Evolutionary conservation across 331 rosid genomes (phyloP).

Genomic region (Pyrus hybrid): DNA sequence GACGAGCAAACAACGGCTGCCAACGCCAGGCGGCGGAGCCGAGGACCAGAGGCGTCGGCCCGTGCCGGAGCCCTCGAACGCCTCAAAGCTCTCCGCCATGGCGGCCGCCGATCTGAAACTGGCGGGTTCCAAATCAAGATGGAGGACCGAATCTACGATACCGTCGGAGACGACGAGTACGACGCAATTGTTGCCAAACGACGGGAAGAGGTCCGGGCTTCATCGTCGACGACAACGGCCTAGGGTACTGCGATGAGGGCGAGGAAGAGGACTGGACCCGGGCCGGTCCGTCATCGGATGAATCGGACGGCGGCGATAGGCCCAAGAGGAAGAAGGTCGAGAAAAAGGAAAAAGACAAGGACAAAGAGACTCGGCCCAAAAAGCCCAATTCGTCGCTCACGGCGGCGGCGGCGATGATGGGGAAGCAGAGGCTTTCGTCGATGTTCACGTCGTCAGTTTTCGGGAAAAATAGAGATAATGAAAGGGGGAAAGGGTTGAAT

Average conservation of each 20-base stretch:
- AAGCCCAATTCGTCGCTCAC: constrained; percentile 57
- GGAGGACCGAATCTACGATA: constrained; percentile 66
- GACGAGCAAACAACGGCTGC: constrained; percentile 38
- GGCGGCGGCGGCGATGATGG: constrained; percentile 90
- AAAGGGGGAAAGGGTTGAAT: constrained; percentile 36
- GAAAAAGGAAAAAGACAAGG: constrained; percentile 27
- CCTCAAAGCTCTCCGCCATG: constrained; percentile 50
- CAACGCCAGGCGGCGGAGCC: constrained; percentile 37
- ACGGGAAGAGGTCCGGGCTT: constrained; percentile 61
- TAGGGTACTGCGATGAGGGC: constrained; percentile 83
- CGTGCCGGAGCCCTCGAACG: constrained; percentile 65
- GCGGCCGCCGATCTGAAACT: constrained; percentile 57
- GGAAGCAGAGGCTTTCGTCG: constrained; percentile 67
- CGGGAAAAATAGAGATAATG: constrained; percentile 47
- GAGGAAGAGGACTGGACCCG: constrained; percentile 97
- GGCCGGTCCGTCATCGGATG: constrained; percentile 54
- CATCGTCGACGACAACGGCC: constrained; percentile 78
- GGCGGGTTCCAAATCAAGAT: constrained; percentile 57
- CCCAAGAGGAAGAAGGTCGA: constrained; percentile 54
- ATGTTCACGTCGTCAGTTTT: constrained; percentile 79
- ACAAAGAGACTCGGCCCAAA: constrained; percentile 34
- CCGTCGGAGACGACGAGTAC: constrained; percentile 72
- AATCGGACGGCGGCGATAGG: constrained; percentile 62
- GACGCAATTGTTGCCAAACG: constrained; percentile 75
- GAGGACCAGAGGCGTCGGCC: constrained; percentile 52